Conservation (phyloP, 2,329 filamentous ascomycete genomes). For the Fusarium gaditjirri region DNA sequence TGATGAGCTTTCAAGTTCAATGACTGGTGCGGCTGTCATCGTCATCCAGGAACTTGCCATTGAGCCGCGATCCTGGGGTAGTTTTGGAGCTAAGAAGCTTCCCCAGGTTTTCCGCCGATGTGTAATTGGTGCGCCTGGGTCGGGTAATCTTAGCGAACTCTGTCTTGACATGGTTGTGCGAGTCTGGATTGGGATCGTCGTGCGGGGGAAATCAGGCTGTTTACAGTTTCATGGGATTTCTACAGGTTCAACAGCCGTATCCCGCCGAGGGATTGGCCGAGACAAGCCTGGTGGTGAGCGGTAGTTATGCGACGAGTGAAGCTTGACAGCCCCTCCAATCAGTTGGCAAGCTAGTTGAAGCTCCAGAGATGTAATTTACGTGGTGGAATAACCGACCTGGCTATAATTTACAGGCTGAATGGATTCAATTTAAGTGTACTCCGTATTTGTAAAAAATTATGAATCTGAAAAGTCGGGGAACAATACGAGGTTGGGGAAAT, state of each 20-base stretch:
- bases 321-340: constrained; percentile 9
- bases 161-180: constrained; percentile 8
- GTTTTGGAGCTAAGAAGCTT: constrained; percentile 23
- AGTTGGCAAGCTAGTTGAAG: neutral
- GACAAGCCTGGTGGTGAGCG: neutral
- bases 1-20: constrained; percentile 13
- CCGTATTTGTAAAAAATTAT: neutral
- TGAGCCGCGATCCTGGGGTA: constrained; percentile 14
- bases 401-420: neutral
- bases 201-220: constrained; percentile 33
- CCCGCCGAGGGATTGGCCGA: constrained; percentile 23
- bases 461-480: neutral
- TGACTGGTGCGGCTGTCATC: constrained; percentile 35
- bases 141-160: constrained; percentile 23
- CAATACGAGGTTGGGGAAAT: constrained; percentile 12
- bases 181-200: constrained; percentile 33
- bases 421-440: neutral
- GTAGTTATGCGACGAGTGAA: neutral
- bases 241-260: neutral
- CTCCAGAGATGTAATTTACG: neutral
- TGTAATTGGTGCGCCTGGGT: constrained; percentile 31
- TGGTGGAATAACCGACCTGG: neutral
- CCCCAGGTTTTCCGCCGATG: constrained; percentile 27
- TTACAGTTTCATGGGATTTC: neutral
- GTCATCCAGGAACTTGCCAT: constrained; percentile 9